phyloP scores from a whole-genome alignment of 768 basidiomycete species.

The Fibroporia radiculosa region DNA sequence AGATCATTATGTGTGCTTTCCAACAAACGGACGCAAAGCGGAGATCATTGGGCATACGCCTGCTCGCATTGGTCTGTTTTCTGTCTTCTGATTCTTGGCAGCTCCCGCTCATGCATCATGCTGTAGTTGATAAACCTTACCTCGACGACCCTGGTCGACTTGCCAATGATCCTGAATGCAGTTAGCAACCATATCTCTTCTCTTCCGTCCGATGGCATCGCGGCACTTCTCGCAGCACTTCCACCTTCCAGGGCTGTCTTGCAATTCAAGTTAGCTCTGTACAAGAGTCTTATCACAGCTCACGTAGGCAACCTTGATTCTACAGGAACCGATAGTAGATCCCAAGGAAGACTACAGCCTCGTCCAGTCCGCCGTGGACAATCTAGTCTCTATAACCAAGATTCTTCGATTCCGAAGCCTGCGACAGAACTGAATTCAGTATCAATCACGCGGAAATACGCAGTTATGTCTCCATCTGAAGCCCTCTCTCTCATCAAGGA shows the following conservation, averaged over 20 bases:
- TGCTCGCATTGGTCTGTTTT: conserved; percentile 24
- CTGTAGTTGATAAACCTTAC: conserved; percentile 28
- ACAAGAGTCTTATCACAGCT: conserved; percentile 17
- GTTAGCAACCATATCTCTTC: conserved; percentile 20
- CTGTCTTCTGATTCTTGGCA: not conserved
- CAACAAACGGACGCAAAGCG: conserved; percentile 17
- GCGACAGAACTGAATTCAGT: not conserved
- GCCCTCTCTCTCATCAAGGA: conserved; percentile 12
- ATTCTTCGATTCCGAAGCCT: not conserved
- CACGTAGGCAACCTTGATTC: conserved; percentile 1
- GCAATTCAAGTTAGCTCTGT: conserved; percentile 24
- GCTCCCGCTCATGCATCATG: not conserved
- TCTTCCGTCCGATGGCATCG: conserved; percentile 11
- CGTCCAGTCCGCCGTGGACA: conserved; percentile 14
- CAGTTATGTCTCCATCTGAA: conserved; percentile 11
- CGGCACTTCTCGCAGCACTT: conserved; percentile 17
- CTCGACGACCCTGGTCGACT: conserved; percentile 24
- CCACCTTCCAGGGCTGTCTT: conserved; percentile 17
- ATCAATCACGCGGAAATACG: conserved; percentile 11
- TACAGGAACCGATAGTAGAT: conserved; percentile 6
- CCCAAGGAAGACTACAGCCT: conserved; percentile 19
- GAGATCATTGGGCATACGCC: conserved; percentile 19
- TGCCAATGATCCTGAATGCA: conserved; percentile 24
- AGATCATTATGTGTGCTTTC: conserved; percentile 29
- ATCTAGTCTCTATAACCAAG: not conserved